Evolutionary conservation across 2,329 filamentous ascomycete genomes (phyloP).

Genomic region (Claviceps paspali): DNA sequence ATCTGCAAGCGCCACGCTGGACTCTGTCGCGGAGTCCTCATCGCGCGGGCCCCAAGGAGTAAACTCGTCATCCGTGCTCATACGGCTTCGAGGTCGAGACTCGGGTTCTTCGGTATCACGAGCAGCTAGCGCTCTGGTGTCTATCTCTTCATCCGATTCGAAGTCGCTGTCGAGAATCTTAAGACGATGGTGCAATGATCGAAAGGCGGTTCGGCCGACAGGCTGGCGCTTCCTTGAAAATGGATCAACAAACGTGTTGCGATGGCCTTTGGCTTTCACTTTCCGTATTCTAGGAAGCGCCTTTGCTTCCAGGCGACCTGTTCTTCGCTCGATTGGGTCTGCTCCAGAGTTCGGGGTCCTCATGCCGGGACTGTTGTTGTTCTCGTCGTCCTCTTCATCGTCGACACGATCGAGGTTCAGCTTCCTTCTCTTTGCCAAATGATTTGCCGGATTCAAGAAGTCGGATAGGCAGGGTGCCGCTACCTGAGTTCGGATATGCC

Average conservation of each 20-base stretch:
- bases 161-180: constrained; percentile 49
- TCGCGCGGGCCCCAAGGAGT: constrained; percentile 32
- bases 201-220: constrained; percentile 44
- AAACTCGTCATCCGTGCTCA: constrained; percentile 45
- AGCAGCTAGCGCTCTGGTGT: constrained; percentile 39
- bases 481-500: constrained; percentile 77
- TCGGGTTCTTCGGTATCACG: constrained; percentile 77
- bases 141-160: constrained; percentile 76
- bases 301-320: constrained; percentile 38
- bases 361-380: constrained; percentile 44
- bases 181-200: constrained; percentile 65
- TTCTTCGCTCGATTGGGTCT: constrained; percentile 46
- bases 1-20: constrained; percentile 52
- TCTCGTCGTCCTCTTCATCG: constrained; percentile 39
- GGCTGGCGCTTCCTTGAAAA: constrained; percentile 49
- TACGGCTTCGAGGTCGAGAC: constrained; percentile 64
- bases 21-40: constrained; percentile 56
- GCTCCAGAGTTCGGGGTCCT: constrained; percentile 51
- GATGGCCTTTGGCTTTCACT: constrained; percentile 38
- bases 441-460: constrained; percentile 68
- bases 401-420: constrained; percentile 61
- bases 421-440: constrained; percentile 62
- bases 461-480: constrained; percentile 68
- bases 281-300: constrained; percentile 65
- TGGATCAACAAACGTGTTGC: constrained; percentile 51